Evolutionary conservation across 2,329 filamentous ascomycete species (phyloP).

Genomic region (Botryotinia convoluta): DNA sequence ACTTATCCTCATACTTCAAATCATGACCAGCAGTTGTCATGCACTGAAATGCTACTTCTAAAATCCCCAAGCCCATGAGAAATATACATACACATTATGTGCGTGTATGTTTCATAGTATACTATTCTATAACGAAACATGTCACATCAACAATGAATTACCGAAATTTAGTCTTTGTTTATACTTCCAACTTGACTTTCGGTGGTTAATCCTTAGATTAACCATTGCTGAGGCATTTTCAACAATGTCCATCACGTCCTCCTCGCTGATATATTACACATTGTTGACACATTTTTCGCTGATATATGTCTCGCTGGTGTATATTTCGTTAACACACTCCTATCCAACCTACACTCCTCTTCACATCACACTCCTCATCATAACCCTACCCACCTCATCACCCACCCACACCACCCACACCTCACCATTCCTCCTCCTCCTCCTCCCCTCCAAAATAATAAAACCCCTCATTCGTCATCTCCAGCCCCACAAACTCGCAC

Average conservation of each 20-base stretch:
- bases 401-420: too few species aligned
- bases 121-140: not conserved
- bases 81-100: not conserved
- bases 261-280: not conserved
- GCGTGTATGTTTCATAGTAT: not conserved
- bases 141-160: not conserved
- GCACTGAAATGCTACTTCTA: fast-evolving
- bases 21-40: not conserved
- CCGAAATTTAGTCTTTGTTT: not conserved
- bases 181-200: not conserved
- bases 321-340: not conserved
- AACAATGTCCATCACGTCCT: not conserved
- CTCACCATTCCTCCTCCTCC: not conserved
- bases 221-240: not conserved
- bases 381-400: too few species aligned
- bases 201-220: fast-evolving
- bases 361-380: too few species aligned
- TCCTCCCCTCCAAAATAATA: not conserved
- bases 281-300: not conserved
- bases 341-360: too few species aligned
- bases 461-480: not conserved
- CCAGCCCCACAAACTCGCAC: not conserved
- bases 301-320: not conserved
- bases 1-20: not conserved
- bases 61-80: not conserved